Evolutionary conservation across 75 land plant genomes (phyloP).

Genomic region (Cupressus sempervirens): DNA sequence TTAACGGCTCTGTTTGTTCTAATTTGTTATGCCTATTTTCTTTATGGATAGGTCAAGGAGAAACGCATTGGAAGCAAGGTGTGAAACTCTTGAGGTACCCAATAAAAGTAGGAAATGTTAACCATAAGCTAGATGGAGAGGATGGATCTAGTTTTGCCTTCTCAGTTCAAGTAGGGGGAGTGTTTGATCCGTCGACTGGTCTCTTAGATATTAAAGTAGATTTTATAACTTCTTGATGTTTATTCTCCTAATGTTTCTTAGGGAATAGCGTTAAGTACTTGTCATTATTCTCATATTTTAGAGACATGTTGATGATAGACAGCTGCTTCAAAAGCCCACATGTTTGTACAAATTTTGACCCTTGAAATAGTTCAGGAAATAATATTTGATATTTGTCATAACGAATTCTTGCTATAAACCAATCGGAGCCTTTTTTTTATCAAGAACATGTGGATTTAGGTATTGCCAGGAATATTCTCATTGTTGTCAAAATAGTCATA

Average conservation of each 20-base stretch:
- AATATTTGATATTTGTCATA: no score
- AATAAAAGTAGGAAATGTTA: background rate
- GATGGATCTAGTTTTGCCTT: background rate
- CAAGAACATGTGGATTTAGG: no score
- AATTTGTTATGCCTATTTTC: background rate
- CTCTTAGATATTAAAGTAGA: background rate
- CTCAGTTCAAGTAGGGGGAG: background rate
- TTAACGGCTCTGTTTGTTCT: background rate
- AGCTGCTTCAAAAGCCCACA: no score
- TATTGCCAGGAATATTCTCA: no score
- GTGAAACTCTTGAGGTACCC: slow-evolving; percentile 7
- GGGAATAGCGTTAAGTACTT: no score
- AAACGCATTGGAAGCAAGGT: slow-evolving; percentile 4
- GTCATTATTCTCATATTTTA: no score
- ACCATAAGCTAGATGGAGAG: background rate
- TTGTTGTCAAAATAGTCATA: no score
- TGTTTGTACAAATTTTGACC: no score
- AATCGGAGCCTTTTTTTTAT: no score
- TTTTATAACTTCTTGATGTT: background rate
- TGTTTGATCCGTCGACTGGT: slow-evolving; percentile 10
- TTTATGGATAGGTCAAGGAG: background rate
- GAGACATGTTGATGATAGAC: no score
- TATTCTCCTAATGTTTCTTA: background rate
- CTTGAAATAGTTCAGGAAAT: no score
- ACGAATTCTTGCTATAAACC: no score